These are phyloP conservation scores for Apophysomyces ossiformis DNA, from an alignment of 371 early-diverging fungal species.

Conservation along the genomic window DNA sequence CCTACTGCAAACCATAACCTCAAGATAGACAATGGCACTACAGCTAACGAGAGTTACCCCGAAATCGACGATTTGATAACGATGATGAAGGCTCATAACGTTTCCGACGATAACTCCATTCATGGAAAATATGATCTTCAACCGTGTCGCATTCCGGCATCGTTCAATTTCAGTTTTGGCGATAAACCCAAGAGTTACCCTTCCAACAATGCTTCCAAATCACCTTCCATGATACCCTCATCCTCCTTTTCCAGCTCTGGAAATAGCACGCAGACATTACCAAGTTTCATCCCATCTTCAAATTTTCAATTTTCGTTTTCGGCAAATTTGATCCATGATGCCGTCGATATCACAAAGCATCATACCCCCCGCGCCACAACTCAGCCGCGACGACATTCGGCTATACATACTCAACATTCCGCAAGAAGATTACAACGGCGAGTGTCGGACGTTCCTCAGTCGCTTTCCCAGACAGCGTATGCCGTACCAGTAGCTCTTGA, in stretches of 20 bases:
- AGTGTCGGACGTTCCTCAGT: constrained; percentile 1
- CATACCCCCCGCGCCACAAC: constrained; percentile 2
- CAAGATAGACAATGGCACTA: constrained; percentile 8
- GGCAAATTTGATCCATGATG: constrained; percentile 3
- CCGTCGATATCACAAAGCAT: constrained; percentile 7
- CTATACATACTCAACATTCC: constrained; percentile 9
- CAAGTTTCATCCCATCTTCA: constrained; percentile 6
- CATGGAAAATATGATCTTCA: constrained; percentile 8
- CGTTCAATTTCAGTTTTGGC: constrained; percentile 12
- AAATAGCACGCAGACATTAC: neutral
- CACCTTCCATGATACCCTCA: constrained; percentile 8
- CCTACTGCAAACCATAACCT: neutral
- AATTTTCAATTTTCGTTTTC: constrained; percentile 7
- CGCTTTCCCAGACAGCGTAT: constrained; percentile 4
- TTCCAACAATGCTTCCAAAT: neutral
- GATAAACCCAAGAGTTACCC: constrained; percentile 5
- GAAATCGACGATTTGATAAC: constrained; percentile 20
- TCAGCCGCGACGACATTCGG: constrained; percentile 1
- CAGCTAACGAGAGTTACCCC: constrained; percentile 10
- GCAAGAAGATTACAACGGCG: constrained; percentile 4
- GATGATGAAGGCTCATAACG: constrained; percentile 15
- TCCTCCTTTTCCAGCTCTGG: neutral
- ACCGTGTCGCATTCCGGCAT: constrained; percentile 11
- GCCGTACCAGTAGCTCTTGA: constrained; percentile 7
- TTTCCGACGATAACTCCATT: constrained; percentile 12